phyloP scores from a whole-genome alignment of 768 basidiomycete species.

The Kwoniella bestiolae region DNA sequence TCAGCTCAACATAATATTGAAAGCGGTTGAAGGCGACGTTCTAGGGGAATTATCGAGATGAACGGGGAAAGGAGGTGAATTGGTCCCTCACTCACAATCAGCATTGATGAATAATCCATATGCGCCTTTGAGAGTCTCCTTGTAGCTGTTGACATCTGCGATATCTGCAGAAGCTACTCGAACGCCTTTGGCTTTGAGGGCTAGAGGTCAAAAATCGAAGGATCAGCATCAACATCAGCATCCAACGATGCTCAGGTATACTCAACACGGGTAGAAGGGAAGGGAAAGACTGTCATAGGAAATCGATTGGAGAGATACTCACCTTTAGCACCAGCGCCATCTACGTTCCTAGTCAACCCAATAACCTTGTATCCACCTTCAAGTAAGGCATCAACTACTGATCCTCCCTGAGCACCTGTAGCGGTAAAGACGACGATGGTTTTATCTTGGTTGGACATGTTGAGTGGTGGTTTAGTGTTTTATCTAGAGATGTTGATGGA shows the following conservation, averaged over 20 bases:
- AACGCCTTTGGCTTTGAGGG: conserved; percentile 6
- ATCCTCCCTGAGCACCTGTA: conserved; percentile 31
- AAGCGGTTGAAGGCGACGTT: neutral
- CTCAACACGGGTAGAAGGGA: too few relatives aligned
- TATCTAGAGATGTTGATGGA: neutral
- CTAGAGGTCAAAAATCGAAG: neutral
- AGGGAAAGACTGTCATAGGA: too few relatives aligned
- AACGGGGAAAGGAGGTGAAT: neutral
- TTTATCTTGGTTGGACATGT: conserved; percentile 18
- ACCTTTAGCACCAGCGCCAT: neutral
- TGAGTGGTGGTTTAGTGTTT: neutral
- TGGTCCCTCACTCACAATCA: conserved; percentile 10
- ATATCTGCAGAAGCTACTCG: neutral
- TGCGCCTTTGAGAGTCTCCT: neutral
- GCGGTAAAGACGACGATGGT: conserved; percentile 36
- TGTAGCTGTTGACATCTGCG: conserved; percentile 5
- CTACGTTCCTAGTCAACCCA: conserved; percentile 3
- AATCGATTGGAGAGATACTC: neutral
- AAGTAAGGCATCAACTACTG: conserved; percentile 4
- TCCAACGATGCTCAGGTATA: neutral
- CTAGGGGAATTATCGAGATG: too few relatives aligned
- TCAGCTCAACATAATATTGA: neutral
- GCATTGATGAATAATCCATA: conserved; percentile 14
- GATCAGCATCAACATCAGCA: neutral
- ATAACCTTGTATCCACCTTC: conserved; percentile 8